These are phyloP conservation scores for Elaeis oleifera DNA, from an alignment of 202 grass and related monocot species.

Conservation along the genomic window DNA sequence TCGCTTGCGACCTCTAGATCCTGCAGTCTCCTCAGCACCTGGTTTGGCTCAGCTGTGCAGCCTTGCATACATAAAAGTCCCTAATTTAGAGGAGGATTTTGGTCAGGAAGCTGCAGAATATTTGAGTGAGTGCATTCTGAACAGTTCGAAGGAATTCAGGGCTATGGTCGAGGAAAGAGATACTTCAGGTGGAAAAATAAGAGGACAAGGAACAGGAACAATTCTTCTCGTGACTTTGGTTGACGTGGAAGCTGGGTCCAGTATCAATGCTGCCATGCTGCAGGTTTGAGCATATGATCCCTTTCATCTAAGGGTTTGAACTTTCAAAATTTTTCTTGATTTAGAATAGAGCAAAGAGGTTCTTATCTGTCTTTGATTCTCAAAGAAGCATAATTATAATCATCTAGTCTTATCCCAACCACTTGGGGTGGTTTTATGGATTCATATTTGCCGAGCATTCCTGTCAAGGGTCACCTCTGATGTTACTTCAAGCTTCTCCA, in stretches of 20 bases:
- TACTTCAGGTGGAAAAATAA: slow-evolving; percentile 73
- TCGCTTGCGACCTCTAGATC: slow-evolving; percentile 57
- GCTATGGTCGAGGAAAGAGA: slow-evolving; percentile 91
- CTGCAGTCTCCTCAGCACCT: slow-evolving; percentile 51
- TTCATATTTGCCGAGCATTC: no score
- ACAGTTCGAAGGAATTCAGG: slow-evolving; percentile 59
- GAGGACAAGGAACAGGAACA: slow-evolving; percentile 79
- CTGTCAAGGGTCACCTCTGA: no score
- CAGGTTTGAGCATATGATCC: slow-evolving; percentile 44
- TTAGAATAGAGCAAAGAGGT: no score
- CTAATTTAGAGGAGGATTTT: slow-evolving; percentile 70
- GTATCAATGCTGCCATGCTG: slow-evolving; percentile 89
- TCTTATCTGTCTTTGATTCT: no score
- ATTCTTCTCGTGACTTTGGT: slow-evolving; percentile 70
- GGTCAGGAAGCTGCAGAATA: slow-evolving; percentile 90
- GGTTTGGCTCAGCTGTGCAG: slow-evolving; percentile 76
- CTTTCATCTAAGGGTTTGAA: no score
- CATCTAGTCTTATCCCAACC: no score
- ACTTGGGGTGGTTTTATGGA: no score
- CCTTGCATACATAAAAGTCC: slow-evolving; percentile 88
- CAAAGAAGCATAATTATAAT: no score
- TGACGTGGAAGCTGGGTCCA: slow-evolving; percentile 61
- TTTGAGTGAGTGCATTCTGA: slow-evolving; percentile 63
- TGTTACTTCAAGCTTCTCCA: no score
- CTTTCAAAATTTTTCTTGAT: no score